A percentile compares a stretch with the other conserved stretches of the same genome.
Conservation (phyloP, 768 basidiomycete genomes). For the Leccinellum rugosiceps region DNA sequence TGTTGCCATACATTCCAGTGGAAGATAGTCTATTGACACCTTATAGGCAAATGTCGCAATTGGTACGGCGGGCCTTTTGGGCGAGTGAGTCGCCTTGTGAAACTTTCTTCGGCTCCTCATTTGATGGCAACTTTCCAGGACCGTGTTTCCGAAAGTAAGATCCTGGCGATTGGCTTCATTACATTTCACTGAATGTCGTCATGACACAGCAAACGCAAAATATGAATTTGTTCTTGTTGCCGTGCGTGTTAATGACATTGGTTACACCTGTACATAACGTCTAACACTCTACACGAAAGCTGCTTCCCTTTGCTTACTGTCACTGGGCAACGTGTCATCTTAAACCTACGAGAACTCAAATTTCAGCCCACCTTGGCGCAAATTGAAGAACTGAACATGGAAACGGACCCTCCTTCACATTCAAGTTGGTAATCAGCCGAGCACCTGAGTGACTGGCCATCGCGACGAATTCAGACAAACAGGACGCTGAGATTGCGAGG, state of each 20-base stretch:
- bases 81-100: constrained; percentile 2
- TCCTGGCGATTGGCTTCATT: background rate
- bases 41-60: background rate
- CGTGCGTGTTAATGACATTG: background rate
- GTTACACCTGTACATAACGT: background rate
- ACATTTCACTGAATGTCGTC: background rate
- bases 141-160: background rate
- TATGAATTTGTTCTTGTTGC: background rate
- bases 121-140: background rate
- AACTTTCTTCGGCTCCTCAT: background rate
- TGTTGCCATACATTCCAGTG: background rate
- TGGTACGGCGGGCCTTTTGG: background rate
- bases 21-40: background rate
- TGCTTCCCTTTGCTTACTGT: constrained; percentile 5
- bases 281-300: background rate
- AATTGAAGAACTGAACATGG: background rate
- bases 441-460: background rate
- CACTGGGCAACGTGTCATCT: constrained; percentile 14
- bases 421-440: background rate
- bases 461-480: background rate
- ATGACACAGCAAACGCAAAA: background rate
- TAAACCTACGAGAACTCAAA: constrained; percentile 8
- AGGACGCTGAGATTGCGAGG: background rate
- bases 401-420: background rate
- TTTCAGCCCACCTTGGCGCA: background rate